A percentile compares a stretch with the other conserved stretches of the same genome.
Evolutionary conservation across 1,139 yeast species (phyloP).

Genomic region (Petasospora rhodanensis): DNA sequence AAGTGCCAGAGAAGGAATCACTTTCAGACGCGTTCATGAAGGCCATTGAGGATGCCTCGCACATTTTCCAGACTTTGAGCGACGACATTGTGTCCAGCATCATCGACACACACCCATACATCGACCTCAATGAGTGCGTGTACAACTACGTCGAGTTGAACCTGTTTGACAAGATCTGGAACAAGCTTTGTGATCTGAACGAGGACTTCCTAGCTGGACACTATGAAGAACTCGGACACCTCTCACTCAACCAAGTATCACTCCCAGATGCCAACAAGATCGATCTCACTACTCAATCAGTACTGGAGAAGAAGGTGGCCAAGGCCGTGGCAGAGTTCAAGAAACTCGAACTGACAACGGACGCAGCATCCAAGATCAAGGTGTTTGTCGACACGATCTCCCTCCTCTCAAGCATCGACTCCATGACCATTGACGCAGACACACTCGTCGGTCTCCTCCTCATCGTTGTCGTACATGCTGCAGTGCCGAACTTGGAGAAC

Average conservation of each 20-base stretch:
- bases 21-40: constrained; percentile 32
- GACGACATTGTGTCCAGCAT: constrained; percentile 29
- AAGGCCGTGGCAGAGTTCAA: constrained; percentile 54
- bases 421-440: constrained; percentile 65
- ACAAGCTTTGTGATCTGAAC: constrained; percentile 36
- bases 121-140: constrained; percentile 52
- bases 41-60: constrained; percentile 36
- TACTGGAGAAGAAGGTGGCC: constrained; percentile 44
- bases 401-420: constrained; percentile 39
- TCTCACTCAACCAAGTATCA: constrained; percentile 73
- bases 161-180: constrained; percentile 63
- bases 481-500: constrained; percentile 52
- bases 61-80: constrained; percentile 36
- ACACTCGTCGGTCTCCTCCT: constrained; percentile 68
- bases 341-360: constrained; percentile 44
- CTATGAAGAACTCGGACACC: constrained; percentile 41
- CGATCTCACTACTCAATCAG: constrained; percentile 25
- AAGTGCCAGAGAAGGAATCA: constrained; percentile 29
- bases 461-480: constrained; percentile 65
- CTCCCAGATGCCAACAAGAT: constrained; percentile 41
- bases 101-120: constrained; percentile 33
- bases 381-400: constrained; percentile 52
- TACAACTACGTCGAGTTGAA: constrained; percentile 70
- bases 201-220: constrained; percentile 31
- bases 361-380: constrained; percentile 50